Base-by-base conservation (phyloP, 1,284 basidiomycete species). In the Tetrapyrgos nigripes region DNA sequence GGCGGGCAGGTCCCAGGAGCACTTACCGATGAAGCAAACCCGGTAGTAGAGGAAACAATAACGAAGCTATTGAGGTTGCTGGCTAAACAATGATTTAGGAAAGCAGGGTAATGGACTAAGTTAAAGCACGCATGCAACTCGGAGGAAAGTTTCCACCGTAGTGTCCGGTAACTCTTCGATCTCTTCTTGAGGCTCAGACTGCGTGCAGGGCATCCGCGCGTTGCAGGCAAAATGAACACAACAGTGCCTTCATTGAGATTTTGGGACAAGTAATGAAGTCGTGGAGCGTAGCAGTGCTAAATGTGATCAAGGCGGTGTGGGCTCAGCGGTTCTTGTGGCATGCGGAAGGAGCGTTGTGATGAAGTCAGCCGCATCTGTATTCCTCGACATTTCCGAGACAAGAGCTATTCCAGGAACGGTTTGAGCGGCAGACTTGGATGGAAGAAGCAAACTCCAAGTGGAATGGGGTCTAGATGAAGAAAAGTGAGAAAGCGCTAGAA, bases 231-330 rank as follows among this genome's bases (percentile, higher is more conserved):
- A 6, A 91, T 59, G 65, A 84, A 83, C 0, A 86, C 87, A 19
- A 88, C 73, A 0, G 81, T 79, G 9, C 83, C 85, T 69, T 92
- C 88, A 61, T 88, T 83, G n/a, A 91, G 4, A 66, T 64, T 59
- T 84, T 79, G 55, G 67, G 76, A 27, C 82, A 78, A 31, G 86
- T 83, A 47, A 97, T 79, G 65, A 92, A 93, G 52, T 94, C 94
- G 26, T 97, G 85, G 47, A 96, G 76, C 0, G 85, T 86, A 3
- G 93, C 88, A 3, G 89, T 85, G 76, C 95, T 95, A 76, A 98
- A 98, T 0, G 88, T 88, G 46, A 96, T 76, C 14, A 98, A 77
- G 0, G 91, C 85, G 40, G 89, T 89, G 71, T 97, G 90, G 0
- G 80, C 74, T 33, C 74, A 73, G 0, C 72, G 78, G 60, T 81